Evolutionary conservation across 305 asterid genomes (phyloP).

Genomic region (Fraxinus greggii): DNA sequence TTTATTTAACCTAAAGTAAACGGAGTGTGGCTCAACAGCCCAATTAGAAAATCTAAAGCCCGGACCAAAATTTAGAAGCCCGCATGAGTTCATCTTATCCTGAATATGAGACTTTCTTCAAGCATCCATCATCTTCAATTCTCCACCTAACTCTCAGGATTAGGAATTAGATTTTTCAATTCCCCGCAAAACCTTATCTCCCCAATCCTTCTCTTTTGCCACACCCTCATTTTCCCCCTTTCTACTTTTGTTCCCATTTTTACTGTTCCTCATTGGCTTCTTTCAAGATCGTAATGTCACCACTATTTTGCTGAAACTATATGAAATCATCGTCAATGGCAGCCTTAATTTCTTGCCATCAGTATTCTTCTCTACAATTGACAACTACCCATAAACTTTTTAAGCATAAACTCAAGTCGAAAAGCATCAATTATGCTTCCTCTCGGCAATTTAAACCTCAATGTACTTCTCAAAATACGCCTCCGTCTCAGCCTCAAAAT

Average conservation of each 20-base stretch:
- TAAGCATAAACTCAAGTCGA: constrained; percentile 24
- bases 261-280: background rate
- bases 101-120: constrained; percentile 35
- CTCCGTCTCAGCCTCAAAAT: constrained; percentile 29
- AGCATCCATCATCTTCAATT: background rate
- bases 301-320: constrained; percentile 24
- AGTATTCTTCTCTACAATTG: constrained; percentile 34
- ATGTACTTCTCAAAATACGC: constrained; percentile 43
- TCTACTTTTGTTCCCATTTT: background rate
- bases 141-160: constrained; percentile 33
- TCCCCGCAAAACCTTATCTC: constrained; percentile 45
- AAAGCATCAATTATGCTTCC: constrained; percentile 27
- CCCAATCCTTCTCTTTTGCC: constrained; percentile 13
- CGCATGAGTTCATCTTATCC: constrained; percentile 49
- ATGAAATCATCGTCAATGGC: constrained; percentile 56
- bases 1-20: background rate
- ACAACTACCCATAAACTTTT: constrained; percentile 28
- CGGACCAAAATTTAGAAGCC: background rate
- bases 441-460: constrained; percentile 33
- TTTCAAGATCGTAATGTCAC: constrained; percentile 33
- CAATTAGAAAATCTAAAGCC: background rate
- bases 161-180: constrained; percentile 22
- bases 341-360: constrained; percentile 53
- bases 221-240: background rate
- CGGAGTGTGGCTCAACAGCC: background rate